These are phyloP conservation scores for Wickerhamomyces silvicola DNA, from an alignment of 805 yeast genomes.

Conservation along the genomic window DNA sequence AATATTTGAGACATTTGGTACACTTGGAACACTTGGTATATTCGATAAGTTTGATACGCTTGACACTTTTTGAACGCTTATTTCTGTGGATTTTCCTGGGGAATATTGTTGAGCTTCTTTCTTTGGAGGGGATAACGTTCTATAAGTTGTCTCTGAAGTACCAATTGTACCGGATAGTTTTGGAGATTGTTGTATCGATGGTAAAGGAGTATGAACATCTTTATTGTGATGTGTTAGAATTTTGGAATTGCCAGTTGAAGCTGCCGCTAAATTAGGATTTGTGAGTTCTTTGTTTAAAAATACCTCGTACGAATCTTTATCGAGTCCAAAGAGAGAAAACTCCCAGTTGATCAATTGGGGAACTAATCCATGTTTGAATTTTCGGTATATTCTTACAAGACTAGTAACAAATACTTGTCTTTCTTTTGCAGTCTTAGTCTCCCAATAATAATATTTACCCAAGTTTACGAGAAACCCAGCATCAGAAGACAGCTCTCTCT, in stretches of 20 bases:
- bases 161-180: background rate
- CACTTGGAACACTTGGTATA: too few species aligned
- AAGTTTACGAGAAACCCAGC: conserved; percentile 55
- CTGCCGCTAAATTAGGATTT: background rate
- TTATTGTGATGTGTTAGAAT: too few species aligned
- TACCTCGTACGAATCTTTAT: conserved; percentile 28
- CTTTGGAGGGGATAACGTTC: conserved; percentile 5
- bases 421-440: conserved; percentile 50
- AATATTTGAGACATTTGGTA: too few species aligned
- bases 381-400: conserved; percentile 44
- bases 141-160: conserved; percentile 4
- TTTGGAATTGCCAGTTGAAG: background rate
- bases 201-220: too few species aligned
- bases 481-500: conserved; percentile 43
- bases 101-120: background rate
- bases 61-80: too few species aligned
- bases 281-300: conserved; percentile 13
- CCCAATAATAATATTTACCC: conserved; percentile 84
- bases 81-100: too few species aligned
- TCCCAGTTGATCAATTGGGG: conserved; percentile 54
- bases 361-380: conserved; percentile 47
- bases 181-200: background rate
- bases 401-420: conserved; percentile 52
- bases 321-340: conserved; percentile 31
- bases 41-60: too few species aligned